Evolutionary conservation across 2,329 filamentous ascomycete genomes (phyloP).

Genomic region (Trichoderma pleuroti): DNA sequence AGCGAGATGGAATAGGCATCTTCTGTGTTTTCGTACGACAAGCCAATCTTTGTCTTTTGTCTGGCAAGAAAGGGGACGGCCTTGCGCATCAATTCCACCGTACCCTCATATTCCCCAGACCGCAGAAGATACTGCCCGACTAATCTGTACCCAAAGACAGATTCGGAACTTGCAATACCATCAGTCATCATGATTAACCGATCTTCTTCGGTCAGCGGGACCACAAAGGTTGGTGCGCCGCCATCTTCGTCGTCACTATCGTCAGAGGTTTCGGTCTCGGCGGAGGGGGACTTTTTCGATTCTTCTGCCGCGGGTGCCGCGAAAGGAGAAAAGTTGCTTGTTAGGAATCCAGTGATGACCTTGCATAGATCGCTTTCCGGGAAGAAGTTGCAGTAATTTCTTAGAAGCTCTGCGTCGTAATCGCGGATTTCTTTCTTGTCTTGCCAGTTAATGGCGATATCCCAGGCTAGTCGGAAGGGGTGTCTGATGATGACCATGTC

Average conservation of each 20-base stretch:
- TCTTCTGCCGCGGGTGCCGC: conserved; percentile 40
- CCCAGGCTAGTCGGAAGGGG: conserved; percentile 85
- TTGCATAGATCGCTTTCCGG: conserved; percentile 79
- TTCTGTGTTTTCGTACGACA: conserved; percentile 64
- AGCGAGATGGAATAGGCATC: conserved; percentile 75
- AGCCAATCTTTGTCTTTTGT: conserved; percentile 63
- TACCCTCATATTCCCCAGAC: conserved; percentile 79
- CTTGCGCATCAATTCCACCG: conserved; percentile 74
- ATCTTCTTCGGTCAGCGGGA: conserved; percentile 70
- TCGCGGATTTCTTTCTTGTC: conserved; percentile 71
- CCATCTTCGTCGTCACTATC: conserved; percentile 59
- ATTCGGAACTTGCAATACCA: conserved; percentile 63
- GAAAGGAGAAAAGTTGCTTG: conserved; percentile 81
- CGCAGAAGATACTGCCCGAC: conserved; percentile 80
- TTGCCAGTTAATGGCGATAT: conserved; percentile 84
- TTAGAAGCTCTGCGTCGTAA: conserved; percentile 73
- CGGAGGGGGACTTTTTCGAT: conserved; percentile 14
- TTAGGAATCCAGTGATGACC: conserved; percentile 76
- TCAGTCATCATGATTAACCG: conserved; percentile 77
- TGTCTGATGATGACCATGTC: conserved; percentile 98
- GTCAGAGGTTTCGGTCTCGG: conserved; percentile 40
- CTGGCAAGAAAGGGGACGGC: conserved; percentile 59
- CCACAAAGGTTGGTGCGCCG: conserved; percentile 49
- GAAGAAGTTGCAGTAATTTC: conserved; percentile 79
- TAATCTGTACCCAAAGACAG: conserved; percentile 77